Conservation (phyloP, 768 basidiomycete genomes). For the Lentinula sp. region DNA sequence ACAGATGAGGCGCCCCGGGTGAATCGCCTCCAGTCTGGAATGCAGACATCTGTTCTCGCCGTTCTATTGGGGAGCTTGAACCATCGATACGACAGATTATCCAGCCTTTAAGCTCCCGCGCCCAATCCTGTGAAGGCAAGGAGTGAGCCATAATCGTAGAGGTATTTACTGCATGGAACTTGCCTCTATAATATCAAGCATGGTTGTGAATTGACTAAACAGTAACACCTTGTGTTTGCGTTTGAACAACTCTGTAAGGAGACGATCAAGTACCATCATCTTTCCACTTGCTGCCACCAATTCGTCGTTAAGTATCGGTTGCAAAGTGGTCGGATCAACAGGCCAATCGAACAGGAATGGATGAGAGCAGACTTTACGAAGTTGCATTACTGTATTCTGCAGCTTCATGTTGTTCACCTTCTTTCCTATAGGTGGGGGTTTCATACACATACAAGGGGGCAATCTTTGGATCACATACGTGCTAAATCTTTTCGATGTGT, state of each 20-base stretch:
- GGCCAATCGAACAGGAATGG: constrained; percentile 91
- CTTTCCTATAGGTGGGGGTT: constrained; percentile 44
- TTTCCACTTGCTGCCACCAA: constrained; percentile 87
- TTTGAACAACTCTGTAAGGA: constrained; percentile 12
- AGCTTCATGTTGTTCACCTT: constrained; percentile 89
- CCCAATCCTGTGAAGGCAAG: constrained; percentile 67
- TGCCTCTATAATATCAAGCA: constrained; percentile 94
- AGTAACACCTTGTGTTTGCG: constrained; percentile 40
- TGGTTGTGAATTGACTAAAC: constrained; percentile 92
- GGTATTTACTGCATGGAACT: constrained; percentile 7
- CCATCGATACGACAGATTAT: constrained; percentile 90
- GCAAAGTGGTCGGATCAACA: constrained; percentile 50
- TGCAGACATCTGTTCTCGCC: constrained; percentile 76
- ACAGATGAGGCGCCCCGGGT: constrained; percentile 62
- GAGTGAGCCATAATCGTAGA: neutral
- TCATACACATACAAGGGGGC: neutral
- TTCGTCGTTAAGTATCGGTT: constrained; percentile 67
- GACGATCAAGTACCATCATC: constrained; percentile 69
- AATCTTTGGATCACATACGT: constrained; percentile 31
- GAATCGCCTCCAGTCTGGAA: constrained; percentile 74
- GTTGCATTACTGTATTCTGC: constrained; percentile 95
- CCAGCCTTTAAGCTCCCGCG: constrained; percentile 77
- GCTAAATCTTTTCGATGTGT: constrained; percentile 55
- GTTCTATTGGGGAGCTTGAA: constrained; percentile 67
- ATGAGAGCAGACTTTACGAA: constrained; percentile 94